Base-by-base conservation (phyloP, 805 yeast species). In the Candida pseudofarinosa region DNA sequence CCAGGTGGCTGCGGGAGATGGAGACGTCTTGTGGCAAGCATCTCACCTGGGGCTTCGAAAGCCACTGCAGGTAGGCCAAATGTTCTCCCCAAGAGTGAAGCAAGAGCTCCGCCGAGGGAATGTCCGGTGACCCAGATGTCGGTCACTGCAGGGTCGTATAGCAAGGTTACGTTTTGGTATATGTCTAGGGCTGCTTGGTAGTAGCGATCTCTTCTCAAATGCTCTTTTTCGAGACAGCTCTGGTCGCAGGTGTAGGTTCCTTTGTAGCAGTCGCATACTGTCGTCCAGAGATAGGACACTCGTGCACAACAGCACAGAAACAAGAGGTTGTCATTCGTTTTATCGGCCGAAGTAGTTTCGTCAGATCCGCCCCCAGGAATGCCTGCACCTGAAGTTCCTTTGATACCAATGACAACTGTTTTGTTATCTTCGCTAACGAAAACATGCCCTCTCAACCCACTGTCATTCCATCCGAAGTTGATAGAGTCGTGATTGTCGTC, bases 301-400 rank as follows among this genome's bases (percentile, higher is more conserved):
- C 97, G 74, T 0, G 96, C 98, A 66, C 99, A 93, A 61, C 99
- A 93, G 62, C 99, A 93, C 8, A 95, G 86, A 59, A 93, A 93
- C 30, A 93, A 65, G 44, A 91, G 58, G 56, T 93, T 93, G 60
- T 93, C 98, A 59, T 91, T 93, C 20, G 74, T 62, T 60, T 87
- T 88, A 59, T 93, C 99, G 45, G 79, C 81, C 0, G 74, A 79
- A 0, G 85, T 83, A 0, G 98, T 91, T 39, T 85, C 96, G 1
- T 69, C 72, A 18, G 59, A 52, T 7, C 74, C 74, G 54, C 79
- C 60, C 3, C 73, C 73, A 1, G 77, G 74, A 3, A 74, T 59
- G 4, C 78, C 77, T 0, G 89, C 86, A 0, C 97, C 96, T 39
- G 90, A 80, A 1, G 99, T 91, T 1, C 99, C 99, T 60, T 93